Evolutionary conservation across 2,329 filamentous ascomycete genomes (phyloP), one percentile per base, ranked within the genome.

Genomic region (Exophiala sp.): DNA sequence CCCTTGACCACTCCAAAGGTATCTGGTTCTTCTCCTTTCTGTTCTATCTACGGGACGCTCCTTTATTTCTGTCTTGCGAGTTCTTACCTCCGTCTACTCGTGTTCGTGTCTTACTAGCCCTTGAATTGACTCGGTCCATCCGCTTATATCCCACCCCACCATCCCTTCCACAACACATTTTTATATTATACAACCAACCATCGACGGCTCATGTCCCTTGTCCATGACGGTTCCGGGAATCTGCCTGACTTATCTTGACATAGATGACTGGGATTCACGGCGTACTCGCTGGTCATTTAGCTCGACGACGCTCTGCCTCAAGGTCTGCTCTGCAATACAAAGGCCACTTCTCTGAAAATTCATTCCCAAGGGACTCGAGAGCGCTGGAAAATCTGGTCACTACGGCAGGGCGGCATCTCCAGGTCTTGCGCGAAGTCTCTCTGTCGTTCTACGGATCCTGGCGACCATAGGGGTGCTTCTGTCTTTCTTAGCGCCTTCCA

Each of bases 11-110:
- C 39, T 37, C 40, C 50, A 45, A 52, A 52, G 49, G 46, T 56
- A 53, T 50, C 46, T 56, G 46, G 41, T 43, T 46, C 35, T 45
- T 53, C 50, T 56, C 43, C 47, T 50, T 53, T 10, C 44, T 50
- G 48, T 41, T 49, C 43, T 43, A 43, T 43, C 44, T 38, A 46
- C 54, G 42, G 27, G 41, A 47, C 54, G 51, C 51, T 57, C 54
- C 39, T 57, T 57, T 50, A 32, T 54, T 49, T 54, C 13, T 42
- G 32, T 57, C 50, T 43, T 30, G 49, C 35, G 51, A 43, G 48
- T 49, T 51, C 42, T 53, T 52, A 43, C 29, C 43, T 53, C 41
- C 27, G 24, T 48, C 37, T 55, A 19, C 46, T 48, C 47, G 47
- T 40, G n/a, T 43, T 42, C 39, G 50, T 53, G 39, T 49, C 50